phyloP scores from a whole-genome alignment of 192 early-diverging fungal genomes.

The Umbelopsis ramanniana region DNA sequence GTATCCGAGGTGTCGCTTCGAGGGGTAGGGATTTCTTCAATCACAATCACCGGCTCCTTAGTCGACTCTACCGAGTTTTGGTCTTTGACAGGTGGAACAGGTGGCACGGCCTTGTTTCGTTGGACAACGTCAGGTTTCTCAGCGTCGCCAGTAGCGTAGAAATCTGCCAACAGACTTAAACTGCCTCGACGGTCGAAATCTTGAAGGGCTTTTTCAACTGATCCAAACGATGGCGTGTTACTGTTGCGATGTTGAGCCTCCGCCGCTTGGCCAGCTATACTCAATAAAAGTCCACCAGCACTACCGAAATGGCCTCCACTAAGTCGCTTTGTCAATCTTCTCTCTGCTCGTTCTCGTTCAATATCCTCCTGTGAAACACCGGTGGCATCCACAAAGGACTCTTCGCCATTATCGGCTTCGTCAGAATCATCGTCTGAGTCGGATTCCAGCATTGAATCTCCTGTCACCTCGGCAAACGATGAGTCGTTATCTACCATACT shows the following conservation, averaged over 20 bases:
- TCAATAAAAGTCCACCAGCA: conserved; percentile 43
- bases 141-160: not conserved
- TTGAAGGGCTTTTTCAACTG: conserved; percentile 16
- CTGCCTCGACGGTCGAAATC: conserved; percentile 24
- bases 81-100: conserved; percentile 6
- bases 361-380: conserved; percentile 34
- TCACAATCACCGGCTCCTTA: conserved; percentile 8
- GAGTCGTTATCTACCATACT: not conserved
- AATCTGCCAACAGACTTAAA: not conserved
- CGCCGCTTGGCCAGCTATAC: conserved; percentile 20
- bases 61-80: not conserved
- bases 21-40: not conserved
- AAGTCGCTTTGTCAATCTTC: conserved; percentile 39
- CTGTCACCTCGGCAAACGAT: not conserved
- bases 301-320: conserved; percentile 44
- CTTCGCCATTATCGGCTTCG: conserved; percentile 25
- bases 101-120: conserved; percentile 3
- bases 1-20: conserved; percentile 7
- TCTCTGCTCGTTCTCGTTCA: conserved; percentile 30
- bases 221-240: conserved; percentile 13
- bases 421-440: conserved; percentile 24
- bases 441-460: not conserved
- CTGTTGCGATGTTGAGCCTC: conserved; percentile 9
- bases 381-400: conserved; percentile 42
- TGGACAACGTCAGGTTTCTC: not conserved